These are phyloP conservation scores for Tirmania nivea DNA, from an alignment of 495 filamentous ascomycete species.

Conservation along the genomic window DNA sequence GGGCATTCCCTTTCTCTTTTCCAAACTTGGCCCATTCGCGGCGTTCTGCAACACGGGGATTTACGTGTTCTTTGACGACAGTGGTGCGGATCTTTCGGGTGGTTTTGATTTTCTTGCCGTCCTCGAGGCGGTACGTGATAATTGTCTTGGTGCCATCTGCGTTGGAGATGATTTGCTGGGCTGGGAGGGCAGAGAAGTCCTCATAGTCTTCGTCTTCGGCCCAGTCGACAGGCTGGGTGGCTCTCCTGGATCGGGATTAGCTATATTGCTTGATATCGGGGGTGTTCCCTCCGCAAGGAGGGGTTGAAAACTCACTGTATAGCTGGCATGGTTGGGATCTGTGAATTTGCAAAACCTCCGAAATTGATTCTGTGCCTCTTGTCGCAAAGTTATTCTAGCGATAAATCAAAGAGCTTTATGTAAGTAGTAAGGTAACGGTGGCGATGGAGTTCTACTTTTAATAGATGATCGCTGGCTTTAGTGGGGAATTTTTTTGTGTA, in stretches of 20 bases:
- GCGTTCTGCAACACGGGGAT: slow-evolving; percentile 87
- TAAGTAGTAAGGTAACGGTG: neutral
- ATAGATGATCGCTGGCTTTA: too few relatives aligned
- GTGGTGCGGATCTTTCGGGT: slow-evolving; percentile 84
- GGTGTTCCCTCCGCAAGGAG: neutral
- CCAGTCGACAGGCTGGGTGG: slow-evolving; percentile 40
- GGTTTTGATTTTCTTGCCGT: slow-evolving; percentile 86
- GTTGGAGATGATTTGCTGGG: slow-evolving; percentile 71
- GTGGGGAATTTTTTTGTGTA: too few relatives aligned
- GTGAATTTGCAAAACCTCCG: too few relatives aligned
- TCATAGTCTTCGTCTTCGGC: slow-evolving; percentile 87
- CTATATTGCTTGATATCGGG: neutral
- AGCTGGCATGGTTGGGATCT: too few relatives aligned
- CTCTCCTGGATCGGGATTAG: slow-evolving; percentile 10
- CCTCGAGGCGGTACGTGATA: slow-evolving; percentile 70
- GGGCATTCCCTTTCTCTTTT: slow-evolving; percentile 46
- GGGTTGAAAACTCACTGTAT: neutral
- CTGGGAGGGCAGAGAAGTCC: slow-evolving; percentile 60
- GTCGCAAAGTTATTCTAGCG: too few relatives aligned
- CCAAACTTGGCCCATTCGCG: slow-evolving; percentile 87
- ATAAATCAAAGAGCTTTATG: neutral
- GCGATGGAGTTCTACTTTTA: neutral
- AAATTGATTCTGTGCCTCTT: too few relatives aligned
- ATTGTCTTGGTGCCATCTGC: slow-evolving; percentile 96
- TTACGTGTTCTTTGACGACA: slow-evolving; percentile 71